Evolutionary conservation across 176 grass and related monocot species (phyloP).

Genomic region (Bothriochloa decipiens): DNA sequence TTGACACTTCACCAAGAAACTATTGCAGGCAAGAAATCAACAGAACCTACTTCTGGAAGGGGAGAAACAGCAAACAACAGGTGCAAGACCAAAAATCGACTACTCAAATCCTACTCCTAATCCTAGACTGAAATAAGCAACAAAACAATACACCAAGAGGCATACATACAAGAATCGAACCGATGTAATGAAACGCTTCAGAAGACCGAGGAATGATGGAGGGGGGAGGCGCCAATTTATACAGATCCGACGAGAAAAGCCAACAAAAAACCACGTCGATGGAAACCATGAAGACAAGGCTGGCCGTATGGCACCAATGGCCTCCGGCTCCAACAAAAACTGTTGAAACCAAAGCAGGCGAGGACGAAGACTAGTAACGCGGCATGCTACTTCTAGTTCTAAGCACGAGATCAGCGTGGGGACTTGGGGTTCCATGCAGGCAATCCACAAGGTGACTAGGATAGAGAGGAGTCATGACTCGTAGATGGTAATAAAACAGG

Average conservation of each 20-base stretch:
- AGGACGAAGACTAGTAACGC: constrained; percentile 39
- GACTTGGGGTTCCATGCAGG: constrained; percentile 33
- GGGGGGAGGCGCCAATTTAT: constrained; percentile 23
- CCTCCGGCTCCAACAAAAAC: constrained; percentile 8
- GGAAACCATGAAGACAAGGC: constrained; percentile 22
- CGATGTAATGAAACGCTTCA: constrained; percentile 4
- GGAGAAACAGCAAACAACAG: constrained; percentile 1
- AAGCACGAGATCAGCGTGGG: constrained; percentile 36
- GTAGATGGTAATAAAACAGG: not conserved
- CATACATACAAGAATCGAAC: constrained; percentile 40
- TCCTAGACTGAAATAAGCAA: not conserved
- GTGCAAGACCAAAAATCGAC: not conserved
- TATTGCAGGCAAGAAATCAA: not conserved
- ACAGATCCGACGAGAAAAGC: constrained; percentile 39
- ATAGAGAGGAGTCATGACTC: not conserved
- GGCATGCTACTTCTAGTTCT: not conserved
- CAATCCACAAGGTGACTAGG: constrained; percentile 20
- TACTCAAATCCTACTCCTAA: not conserved
- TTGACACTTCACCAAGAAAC: constrained; percentile 13
- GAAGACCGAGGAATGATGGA: not conserved
- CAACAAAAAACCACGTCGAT: constrained; percentile 38
- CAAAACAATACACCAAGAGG: not conserved
- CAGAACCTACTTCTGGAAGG: not conserved
- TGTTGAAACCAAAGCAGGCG: constrained; percentile 35
- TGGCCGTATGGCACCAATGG: constrained; percentile 17